phyloP scores from a whole-genome alignment of 176 grass and related monocot species.

The Tillandsia leiboldiana region DNA sequence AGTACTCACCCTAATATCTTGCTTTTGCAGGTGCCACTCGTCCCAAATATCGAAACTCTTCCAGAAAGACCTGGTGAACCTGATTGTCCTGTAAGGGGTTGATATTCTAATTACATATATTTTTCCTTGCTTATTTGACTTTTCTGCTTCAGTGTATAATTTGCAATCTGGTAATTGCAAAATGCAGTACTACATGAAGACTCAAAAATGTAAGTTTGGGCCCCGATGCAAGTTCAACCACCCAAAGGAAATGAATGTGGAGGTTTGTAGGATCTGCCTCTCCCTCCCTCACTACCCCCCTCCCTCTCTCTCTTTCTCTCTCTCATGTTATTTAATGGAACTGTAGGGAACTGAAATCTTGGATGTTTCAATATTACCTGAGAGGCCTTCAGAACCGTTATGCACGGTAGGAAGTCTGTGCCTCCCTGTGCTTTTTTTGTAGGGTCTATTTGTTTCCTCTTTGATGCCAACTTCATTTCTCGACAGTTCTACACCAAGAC shows the following conservation, averaged over 20 bases:
- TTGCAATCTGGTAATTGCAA: neutral
- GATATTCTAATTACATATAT: neutral
- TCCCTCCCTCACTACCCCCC: neutral
- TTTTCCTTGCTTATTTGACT: neutral
- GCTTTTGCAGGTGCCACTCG: constrained; percentile 39
- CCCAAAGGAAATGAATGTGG: constrained; percentile 38
- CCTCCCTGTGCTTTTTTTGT: neutral
- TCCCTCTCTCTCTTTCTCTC: constrained; percentile 7
- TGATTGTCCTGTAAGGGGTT: constrained; percentile 72
- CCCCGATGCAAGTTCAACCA: constrained; percentile 90
- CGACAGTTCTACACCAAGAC: constrained; percentile 66
- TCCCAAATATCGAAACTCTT: constrained; percentile 45
- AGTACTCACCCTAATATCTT: constrained; percentile 25
- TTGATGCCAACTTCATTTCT: neutral
- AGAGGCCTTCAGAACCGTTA: constrained; percentile 49
- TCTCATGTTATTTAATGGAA: constrained; percentile 19
- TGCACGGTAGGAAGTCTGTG: constrained; percentile 44
- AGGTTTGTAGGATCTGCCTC: constrained; percentile 18
- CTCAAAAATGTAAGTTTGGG: constrained; percentile 54
- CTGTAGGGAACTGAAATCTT: constrained; percentile 30
- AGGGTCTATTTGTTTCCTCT: neutral
- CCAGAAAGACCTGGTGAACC: constrained; percentile 59
- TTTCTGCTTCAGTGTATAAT: neutral
- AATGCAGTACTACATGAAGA: constrained; percentile 65
- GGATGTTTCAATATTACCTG: constrained; percentile 36